These are phyloP conservation scores for Solanum chmielewskii DNA, from an alignment of 257 asterid genomes.

Conservation along the genomic window DNA sequence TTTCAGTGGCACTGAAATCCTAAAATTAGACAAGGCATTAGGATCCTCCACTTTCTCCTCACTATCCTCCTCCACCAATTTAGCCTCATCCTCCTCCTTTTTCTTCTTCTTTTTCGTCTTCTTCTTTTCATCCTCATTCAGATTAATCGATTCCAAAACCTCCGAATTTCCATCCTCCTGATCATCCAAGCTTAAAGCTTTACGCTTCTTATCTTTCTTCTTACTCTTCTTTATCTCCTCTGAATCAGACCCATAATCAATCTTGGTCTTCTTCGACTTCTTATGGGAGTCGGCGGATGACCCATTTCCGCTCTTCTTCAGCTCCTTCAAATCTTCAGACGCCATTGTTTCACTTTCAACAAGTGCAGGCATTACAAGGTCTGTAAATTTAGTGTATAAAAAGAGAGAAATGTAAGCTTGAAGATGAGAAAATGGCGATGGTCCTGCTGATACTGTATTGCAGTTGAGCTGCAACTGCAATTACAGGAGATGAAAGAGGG, in stretches of 20 bases:
- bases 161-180: constrained; percentile 12
- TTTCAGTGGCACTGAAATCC: constrained; percentile 55
- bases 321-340: constrained; percentile 15
- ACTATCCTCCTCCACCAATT: constrained; percentile 9
- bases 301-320: constrained; percentile 31
- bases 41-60: constrained; percentile 26
- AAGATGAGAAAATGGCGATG: background rate
- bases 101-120: constrained; percentile 27
- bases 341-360: constrained; percentile 21
- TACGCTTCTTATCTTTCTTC: constrained; percentile 59
- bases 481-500: constrained; percentile 29
- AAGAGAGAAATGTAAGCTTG: background rate
- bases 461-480: constrained; percentile 10
- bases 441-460: constrained; percentile 23
- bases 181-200: constrained; percentile 33
- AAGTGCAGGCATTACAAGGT: constrained; percentile 42
- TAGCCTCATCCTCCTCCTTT: background rate
- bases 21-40: constrained; percentile 52
- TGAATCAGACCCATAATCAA: constrained; percentile 36
- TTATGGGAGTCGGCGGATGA: constrained; percentile 15
- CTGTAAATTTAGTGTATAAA: background rate
- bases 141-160: constrained; percentile 34
- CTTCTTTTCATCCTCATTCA: constrained; percentile 9
- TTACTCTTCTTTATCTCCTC: constrained; percentile 29
- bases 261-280: constrained; percentile 43